Conservation (phyloP, 257 asterid genomes). For the Mentha longifolia region DNA sequence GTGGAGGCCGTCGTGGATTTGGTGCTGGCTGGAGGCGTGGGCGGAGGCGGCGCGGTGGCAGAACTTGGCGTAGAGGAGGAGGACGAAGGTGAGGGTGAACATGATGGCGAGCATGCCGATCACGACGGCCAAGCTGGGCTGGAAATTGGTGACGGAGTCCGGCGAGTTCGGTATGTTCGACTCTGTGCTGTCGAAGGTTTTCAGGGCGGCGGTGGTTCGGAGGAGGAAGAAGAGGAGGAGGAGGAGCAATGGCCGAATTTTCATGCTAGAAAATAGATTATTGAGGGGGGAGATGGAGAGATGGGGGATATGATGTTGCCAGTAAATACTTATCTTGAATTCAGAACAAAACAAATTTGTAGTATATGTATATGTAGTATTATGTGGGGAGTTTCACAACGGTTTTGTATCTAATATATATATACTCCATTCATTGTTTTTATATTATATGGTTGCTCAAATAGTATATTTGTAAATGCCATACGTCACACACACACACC, state of each 20-base stretch:
- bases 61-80: slow-evolving; percentile 79
- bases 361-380: background rate
- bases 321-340: slow-evolving; percentile 40
- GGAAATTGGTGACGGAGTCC: slow-evolving; percentile 48
- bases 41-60: slow-evolving; percentile 52
- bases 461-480: background rate
- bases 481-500: background rate
- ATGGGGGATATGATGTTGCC: slow-evolving; percentile 23
- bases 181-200: background rate
- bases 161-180: slow-evolving; percentile 16
- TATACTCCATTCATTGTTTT: slow-evolving; percentile 13
- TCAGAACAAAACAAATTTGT: slow-evolving; percentile 27
- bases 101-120: slow-evolving; percentile 65
- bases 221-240: slow-evolving; percentile 35
- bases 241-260: background rate
- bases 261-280: slow-evolving; percentile 16
- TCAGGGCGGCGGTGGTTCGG: background rate
- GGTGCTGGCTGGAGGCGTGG: slow-evolving; percentile 23
- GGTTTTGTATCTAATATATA: slow-evolving; percentile 24
- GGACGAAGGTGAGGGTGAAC: slow-evolving; percentile 67
- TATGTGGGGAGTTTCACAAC: slow-evolving; percentile 37
- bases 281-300: background rate
- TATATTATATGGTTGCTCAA: slow-evolving; percentile 24
- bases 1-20: slow-evolving; percentile 46
- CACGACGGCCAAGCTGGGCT: slow-evolving; percentile 78